A percentile compares a stretch with the other conserved stretches of the same genome.
phyloP scores from a whole-genome alignment of 176 grass and related monocot species.

The Triticum urartu region DNA sequence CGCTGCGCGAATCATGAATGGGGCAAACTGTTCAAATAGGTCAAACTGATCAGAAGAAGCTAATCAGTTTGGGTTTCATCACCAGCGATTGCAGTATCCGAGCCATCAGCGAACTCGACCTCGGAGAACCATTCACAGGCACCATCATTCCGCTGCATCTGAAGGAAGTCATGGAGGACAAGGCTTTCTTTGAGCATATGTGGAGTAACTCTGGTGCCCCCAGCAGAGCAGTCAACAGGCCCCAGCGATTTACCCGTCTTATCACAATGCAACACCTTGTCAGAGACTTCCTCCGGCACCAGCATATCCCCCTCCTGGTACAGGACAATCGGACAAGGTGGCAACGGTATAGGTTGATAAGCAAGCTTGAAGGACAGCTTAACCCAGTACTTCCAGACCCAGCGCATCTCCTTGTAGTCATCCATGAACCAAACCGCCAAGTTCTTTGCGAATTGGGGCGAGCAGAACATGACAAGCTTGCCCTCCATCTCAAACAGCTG shows the following conservation, averaged over 20 bases:
- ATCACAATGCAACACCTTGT: background rate
- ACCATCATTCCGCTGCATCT: background rate
- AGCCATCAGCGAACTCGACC: background rate
- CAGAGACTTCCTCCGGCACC: background rate
- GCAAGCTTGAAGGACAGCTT: background rate
- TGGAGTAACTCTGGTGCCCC: background rate
- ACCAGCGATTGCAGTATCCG: background rate
- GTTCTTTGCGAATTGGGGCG: background rate
- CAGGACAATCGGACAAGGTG: background rate
- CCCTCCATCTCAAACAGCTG: background rate
- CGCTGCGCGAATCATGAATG: background rate
- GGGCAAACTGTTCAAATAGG: background rate
- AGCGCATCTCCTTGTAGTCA: background rate
- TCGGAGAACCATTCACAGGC: background rate
- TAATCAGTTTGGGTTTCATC: background rate
- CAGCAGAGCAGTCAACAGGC: background rate
- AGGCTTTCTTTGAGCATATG: constrained; percentile 14
- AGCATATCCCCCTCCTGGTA: background rate
- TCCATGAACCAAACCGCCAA: background rate
- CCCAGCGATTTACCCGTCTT: background rate
- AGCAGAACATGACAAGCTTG: constrained; percentile 1
- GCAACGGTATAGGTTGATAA: background rate
- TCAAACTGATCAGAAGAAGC: background rate
- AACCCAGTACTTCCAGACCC: background rate
- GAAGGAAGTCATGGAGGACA: constrained; percentile 17